phyloP scores from a whole-genome alignment of 129 eudicot species.

The Flaveria robusta region DNA sequence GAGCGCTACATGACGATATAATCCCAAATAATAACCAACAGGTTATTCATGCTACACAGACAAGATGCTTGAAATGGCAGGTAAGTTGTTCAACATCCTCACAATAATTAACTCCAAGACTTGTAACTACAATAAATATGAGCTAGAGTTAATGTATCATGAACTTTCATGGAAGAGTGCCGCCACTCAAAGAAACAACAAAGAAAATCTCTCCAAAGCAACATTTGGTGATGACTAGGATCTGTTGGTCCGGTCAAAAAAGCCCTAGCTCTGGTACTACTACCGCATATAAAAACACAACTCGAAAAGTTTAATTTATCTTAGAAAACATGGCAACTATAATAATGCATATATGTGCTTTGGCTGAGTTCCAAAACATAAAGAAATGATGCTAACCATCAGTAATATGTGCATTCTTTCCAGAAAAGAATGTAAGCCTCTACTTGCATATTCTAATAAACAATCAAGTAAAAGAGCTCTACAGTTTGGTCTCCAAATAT shows the following conservation, averaged over 20 bases:
- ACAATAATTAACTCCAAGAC: neutral
- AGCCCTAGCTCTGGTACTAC: neutral
- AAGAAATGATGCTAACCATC: neutral
- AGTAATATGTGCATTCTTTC: slow-evolving; percentile 5
- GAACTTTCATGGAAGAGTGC: neutral
- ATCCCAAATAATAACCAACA: slow-evolving; percentile 14
- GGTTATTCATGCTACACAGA: neutral
- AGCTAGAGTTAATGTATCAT: slow-evolving; percentile 2
- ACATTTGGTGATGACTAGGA: neutral
- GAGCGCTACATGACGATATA: slow-evolving; percentile 8
- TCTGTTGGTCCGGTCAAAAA: neutral
- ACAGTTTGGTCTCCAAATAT: neutral
- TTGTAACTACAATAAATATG: neutral
- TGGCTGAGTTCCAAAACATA: neutral
- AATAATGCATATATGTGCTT: neutral
- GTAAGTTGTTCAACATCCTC: neutral
- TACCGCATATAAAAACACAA: neutral
- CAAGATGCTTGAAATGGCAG: neutral
- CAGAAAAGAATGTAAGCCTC: neutral
- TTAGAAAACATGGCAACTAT: neutral
- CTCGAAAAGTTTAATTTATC: neutral
- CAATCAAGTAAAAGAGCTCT: slow-evolving; percentile 1
- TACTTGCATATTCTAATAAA: slow-evolving; percentile 12
- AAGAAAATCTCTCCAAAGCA: neutral
- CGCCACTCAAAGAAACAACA: neutral